Percentiles rank a stretch among this genome's conserved stretches.
Evolutionary conservation across 345 rosid genomes (phyloP).

Genomic region (Pseudoturritis turrita): DNA sequence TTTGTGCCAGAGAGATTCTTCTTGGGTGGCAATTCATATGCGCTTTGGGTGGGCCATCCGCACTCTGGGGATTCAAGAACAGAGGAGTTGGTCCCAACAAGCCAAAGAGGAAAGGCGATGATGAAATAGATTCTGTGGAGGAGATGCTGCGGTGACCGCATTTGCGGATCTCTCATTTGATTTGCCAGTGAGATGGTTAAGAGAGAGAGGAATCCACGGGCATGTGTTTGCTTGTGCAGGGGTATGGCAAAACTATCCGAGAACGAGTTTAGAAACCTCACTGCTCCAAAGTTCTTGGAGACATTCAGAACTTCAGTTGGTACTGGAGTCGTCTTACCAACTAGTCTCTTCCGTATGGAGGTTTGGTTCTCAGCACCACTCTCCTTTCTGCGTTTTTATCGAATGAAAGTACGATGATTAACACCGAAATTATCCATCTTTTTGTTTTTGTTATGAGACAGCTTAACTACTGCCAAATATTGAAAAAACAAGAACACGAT

Average conservation of each 20-base stretch:
- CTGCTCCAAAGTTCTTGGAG: slow-evolving; percentile 48
- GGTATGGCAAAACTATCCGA: slow-evolving; percentile 61
- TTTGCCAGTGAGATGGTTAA: slow-evolving; percentile 74
- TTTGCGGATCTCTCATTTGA: slow-evolving; percentile 94
- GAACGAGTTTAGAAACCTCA: slow-evolving; percentile 57
- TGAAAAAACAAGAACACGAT: slow-evolving; percentile 59
- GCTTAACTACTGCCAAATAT: slow-evolving; percentile 66
- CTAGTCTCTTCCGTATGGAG: slow-evolving; percentile 84
- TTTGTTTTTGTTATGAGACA: slow-evolving; percentile 28
- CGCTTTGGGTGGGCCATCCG: slow-evolving; percentile 70
- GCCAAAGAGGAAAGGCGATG: slow-evolving; percentile 48
- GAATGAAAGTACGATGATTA: neutral
- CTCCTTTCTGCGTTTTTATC: neutral
- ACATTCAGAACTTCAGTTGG: slow-evolving; percentile 76
- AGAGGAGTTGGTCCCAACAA: slow-evolving; percentile 89
- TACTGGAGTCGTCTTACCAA: slow-evolving; percentile 81
- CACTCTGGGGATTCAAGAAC: slow-evolving; percentile 75
- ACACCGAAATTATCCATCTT: neutral
- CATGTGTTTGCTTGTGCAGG: slow-evolving; percentile 92
- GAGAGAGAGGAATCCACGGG: slow-evolving; percentile 86
- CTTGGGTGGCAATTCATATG: slow-evolving; percentile 82
- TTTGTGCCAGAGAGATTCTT: slow-evolving; percentile 85
- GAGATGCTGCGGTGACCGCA: slow-evolving; percentile 82
- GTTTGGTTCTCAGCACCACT: slow-evolving; percentile 34
- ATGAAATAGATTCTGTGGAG: slow-evolving; percentile 80